Base-by-base conservation (phyloP, 495 filamentous ascomycete genomes). In the Oidiodendron maius region DNA sequence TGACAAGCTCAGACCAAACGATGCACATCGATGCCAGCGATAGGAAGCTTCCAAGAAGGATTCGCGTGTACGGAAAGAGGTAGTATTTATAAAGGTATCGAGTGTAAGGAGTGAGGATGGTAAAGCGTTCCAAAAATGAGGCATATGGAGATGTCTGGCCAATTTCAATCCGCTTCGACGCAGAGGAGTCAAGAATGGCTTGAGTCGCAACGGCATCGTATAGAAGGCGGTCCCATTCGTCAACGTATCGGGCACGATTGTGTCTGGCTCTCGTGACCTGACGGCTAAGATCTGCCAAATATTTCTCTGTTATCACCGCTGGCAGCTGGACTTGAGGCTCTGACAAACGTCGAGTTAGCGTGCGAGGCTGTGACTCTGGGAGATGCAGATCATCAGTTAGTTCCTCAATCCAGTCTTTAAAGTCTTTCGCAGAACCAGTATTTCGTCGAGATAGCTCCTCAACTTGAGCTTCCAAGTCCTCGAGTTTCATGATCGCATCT, bases 361-460 rank as follows among this genome's bases (percentile, higher is more conserved):
- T 63, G 17, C 65, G 64, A 16, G 76, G 68, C 18, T 75, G 61
- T 18, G 77, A 74, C 46, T 89, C 84, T 3, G 84, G 80, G 5
- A 87, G 61, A 44, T 77, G 80, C 15, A 80, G 77, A 40, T 82
- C 76, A 49, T 96, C 93, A 1, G 79, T 81, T 17, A 98, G 56
- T 46, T 81, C 93, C 51, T 96, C 91, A 52, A 98, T 93, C 93
- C 93, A 98, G 46, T 95, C 91, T 49, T 85, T 81, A 63, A 90
- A 93, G 38, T 86, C 77, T 39, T 72, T 77, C 2, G 86, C 86
- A n/a, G 81, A 88, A 11, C 87, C 90, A 17, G 78, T 84, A 68
- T 95, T 96, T 49, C 91, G 75, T 55, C 82, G 78, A 41, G 82
- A 78, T 23, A 98, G 74, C 65, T 87, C 82, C 20, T 72, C 63